Base-by-base conservation (phyloP, 169 alveolate species). In the Plasmodium reichenowi region DNA sequence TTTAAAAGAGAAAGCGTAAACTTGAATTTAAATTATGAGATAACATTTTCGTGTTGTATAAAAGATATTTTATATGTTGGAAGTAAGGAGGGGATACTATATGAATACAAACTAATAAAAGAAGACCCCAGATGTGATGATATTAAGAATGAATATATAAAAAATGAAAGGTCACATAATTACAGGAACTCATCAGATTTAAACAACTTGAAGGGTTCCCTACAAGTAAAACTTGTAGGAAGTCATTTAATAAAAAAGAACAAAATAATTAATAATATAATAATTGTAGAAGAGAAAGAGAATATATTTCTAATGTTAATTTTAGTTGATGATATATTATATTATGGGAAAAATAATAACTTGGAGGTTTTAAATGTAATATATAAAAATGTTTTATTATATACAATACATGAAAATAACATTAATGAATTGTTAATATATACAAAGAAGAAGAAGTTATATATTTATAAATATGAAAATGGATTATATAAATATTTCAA, bases 391-490 rank as follows among this genome's bases (percentile, higher is more conserved):
- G 74, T 72, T 0, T 10, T 15, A 1, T 9, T 20, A 20, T 66
- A 58, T 29, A 38, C 48, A 2, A 3, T 83, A 26, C 68, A 83
- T 70, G 91, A 83, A 26, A 54, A 17, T 29, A 68, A 32, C n/a
- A 26, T 20, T 56, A 22, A 12, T 0, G 91, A 83, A 2, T 24
- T 83, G 52, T 29, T 83, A 56, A 45, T 83, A 20, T 66, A 56
- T 26, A 22, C 70, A 22, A 83, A 83, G 45, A 83, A 83, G 58
- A 83, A 83, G 32, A 74, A 59, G 38, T 13, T 83, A n/a, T 24
- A 20, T 20, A 56, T 83, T 43, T 83, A 54, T 47, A 59, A 83
- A 9, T 52, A 67, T 59, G 91, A 67, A 0, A 38, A 54, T 66
- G 47, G 48, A 1, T 68, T 2, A 38, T 83, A 68, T 52, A 83